These are phyloP conservation scores for Trichothecium roseum DNA, from an alignment of 2,329 filamentous ascomycete species.

Conservation along the genomic window DNA sequence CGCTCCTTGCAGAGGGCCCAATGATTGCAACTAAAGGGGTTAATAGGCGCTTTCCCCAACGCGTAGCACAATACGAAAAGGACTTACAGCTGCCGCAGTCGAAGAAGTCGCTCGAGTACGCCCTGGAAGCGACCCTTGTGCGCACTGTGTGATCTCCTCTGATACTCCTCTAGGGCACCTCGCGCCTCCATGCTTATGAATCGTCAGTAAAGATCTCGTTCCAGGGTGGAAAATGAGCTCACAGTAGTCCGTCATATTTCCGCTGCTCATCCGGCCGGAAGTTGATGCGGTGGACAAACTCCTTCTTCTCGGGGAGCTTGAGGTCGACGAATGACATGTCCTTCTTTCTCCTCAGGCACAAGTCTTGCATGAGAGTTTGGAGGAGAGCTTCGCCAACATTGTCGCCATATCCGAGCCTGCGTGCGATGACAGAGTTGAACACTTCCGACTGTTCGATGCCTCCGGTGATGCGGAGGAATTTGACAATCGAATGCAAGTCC, in stretches of 20 bases:
- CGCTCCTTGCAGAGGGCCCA: conserved; percentile 73
- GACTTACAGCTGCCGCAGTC: conserved; percentile 61
- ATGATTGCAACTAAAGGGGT: conserved; percentile 58
- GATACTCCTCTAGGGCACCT: conserved; percentile 54
- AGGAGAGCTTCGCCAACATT: conserved; percentile 51
- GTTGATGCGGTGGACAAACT: conserved; percentile 65
- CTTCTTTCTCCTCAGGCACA: conserved; percentile 75
- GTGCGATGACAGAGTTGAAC: conserved; percentile 54
- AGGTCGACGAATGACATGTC: conserved; percentile 83
- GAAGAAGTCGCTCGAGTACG: conserved; percentile 70
- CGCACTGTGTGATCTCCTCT: conserved; percentile 29
- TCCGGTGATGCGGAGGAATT: conserved; percentile 66
- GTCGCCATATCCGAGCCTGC: conserved; percentile 52
- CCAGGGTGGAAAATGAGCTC: conserved; percentile 19
- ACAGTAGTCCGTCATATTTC: conserved; percentile 67
- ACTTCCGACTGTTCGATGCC: conserved; percentile 63
- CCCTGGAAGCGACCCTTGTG: conserved; percentile 54
- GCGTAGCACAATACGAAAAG: neutral
- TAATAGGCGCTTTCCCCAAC: conserved; percentile 5
- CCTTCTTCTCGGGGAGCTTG: conserved; percentile 64
- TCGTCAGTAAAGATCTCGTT: conserved; percentile 11
- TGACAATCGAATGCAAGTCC: conserved; percentile 70
- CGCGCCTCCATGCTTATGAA: conserved; percentile 56
- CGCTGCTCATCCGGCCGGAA: conserved; percentile 65
- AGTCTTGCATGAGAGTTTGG: conserved; percentile 66